phyloP scores from a whole-genome alignment of 2,329 filamentous ascomycete species.

The Phoma sp. region DNA sequence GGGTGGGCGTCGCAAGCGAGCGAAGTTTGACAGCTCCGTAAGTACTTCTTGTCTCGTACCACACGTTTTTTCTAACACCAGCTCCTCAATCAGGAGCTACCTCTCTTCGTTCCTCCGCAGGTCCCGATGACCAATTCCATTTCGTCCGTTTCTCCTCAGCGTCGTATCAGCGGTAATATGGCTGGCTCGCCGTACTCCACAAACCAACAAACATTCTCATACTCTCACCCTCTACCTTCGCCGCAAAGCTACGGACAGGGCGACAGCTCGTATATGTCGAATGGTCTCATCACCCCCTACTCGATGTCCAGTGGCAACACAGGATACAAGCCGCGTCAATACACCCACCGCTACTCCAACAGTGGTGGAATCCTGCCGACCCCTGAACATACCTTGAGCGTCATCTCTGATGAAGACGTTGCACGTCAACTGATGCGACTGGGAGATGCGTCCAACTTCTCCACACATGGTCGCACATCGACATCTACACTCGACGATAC shows the following conservation, averaged over 20 bases:
- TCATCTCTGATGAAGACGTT: slow-evolving; percentile 97
- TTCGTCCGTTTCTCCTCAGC: slow-evolving; percentile 92
- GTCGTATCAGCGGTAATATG: slow-evolving; percentile 76
- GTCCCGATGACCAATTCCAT: slow-evolving; percentile 92
- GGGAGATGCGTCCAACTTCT: slow-evolving; percentile 91
- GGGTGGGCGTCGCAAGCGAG: slow-evolving; percentile 90
- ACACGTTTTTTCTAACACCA: slow-evolving; percentile 30
- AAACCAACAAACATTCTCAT: slow-evolving; percentile 79
- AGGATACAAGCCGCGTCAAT: slow-evolving; percentile 46
- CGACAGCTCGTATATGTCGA: slow-evolving; percentile 44
- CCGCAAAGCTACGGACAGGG: slow-evolving; percentile 72
- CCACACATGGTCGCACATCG: slow-evolving; percentile 82
- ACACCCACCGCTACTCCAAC: slow-evolving; percentile 50
- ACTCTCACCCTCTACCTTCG: slow-evolving; percentile 78
- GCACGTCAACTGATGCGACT: slow-evolving; percentile 96
- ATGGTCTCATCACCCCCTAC: slow-evolving; percentile 46
- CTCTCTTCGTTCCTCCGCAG: slow-evolving; percentile 82
- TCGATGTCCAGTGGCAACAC: slow-evolving; percentile 40
- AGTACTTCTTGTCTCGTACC: slow-evolving; percentile 52
- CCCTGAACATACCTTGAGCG: slow-evolving; percentile 96
- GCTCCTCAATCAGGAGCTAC: slow-evolving; percentile 74
- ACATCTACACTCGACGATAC: slow-evolving; percentile 93
- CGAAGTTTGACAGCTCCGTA: slow-evolving; percentile 97
- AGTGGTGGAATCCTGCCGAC: slow-evolving; percentile 76
- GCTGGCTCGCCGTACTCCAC: slow-evolving; percentile 75